Percentiles rank a stretch among this genome's conserved stretches.
These are phyloP conservation scores for Prunus persica DNA, from an alignment of 306 rosid genomes.

Conservation along the genomic window Prunus_persica_NCBIv2 NC_034009.1:38362501-38363000, in stretches of 20 bases:
- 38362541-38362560: constrained; percentile 55
- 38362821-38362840: constrained; percentile 97
- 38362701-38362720: constrained; percentile 92
- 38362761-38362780: constrained; percentile 92
- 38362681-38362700: constrained; percentile 84
- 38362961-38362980: constrained; percentile 72
- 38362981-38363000: constrained; percentile 77
- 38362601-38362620: constrained; percentile 95
- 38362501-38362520: constrained; percentile 24
- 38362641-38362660: constrained; percentile 92
- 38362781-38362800: constrained; percentile 78
- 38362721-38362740: constrained; percentile 90
- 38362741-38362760: constrained; percentile 70
- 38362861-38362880: constrained; percentile 91
- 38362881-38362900: constrained; percentile 93
- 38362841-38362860: constrained; percentile 66
- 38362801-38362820: constrained; percentile 92
- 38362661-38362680: constrained; percentile 87
- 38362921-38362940: constrained; percentile 90
- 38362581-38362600: constrained; percentile 77
- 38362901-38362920: constrained; percentile 77
- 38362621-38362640: constrained; percentile 94
- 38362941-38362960: constrained; percentile 88
- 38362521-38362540: constrained; percentile 31
- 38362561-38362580: constrained; percentile 52